phyloP scores from a whole-genome alignment of 2,329 filamentous ascomycete genomes.

The Paraphaeosphaeria sporulosa region DNA sequence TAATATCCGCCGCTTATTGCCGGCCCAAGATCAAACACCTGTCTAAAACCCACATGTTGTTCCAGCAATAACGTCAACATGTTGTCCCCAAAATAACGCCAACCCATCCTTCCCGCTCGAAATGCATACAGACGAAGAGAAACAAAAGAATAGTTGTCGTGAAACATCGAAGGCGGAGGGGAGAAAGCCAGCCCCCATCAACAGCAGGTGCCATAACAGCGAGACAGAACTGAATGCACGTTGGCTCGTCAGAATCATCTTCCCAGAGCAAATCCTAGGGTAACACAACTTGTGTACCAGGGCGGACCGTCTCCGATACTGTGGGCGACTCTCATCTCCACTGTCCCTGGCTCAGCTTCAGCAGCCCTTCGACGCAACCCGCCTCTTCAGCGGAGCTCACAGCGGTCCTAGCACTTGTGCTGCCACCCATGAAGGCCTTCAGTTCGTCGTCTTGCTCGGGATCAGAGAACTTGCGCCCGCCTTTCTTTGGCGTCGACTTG shows the following conservation, averaged over 20 bases:
- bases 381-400: slow-evolving; percentile 67
- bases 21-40: background rate
- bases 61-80: background rate
- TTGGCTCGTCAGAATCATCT: too few species aligned
- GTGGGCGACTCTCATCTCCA: slow-evolving; percentile 68
- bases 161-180: background rate
- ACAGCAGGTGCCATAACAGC: too few species aligned
- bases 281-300: too few species aligned
- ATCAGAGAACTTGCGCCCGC: slow-evolving; percentile 45
- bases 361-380: slow-evolving; percentile 86
- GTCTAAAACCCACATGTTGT: background rate
- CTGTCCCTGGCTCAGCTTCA: slow-evolving; percentile 90
- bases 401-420: slow-evolving; percentile 63
- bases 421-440: slow-evolving; percentile 74
- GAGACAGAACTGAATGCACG: too few species aligned
- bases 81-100: background rate
- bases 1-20: background rate
- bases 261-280: too few species aligned
- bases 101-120: slow-evolving; percentile 5
- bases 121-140: slow-evolving; percentile 8
- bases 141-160: background rate
- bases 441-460: slow-evolving; percentile 68
- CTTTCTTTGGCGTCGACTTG: slow-evolving; percentile 29
- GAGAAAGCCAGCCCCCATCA: too few species aligned
- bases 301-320: too few species aligned